A percentile compares a stretch with the other conserved stretches of the same genome.
phyloP scores from a whole-genome alignment of 208 protist genomes.

The Leishmania turanica region DNA sequence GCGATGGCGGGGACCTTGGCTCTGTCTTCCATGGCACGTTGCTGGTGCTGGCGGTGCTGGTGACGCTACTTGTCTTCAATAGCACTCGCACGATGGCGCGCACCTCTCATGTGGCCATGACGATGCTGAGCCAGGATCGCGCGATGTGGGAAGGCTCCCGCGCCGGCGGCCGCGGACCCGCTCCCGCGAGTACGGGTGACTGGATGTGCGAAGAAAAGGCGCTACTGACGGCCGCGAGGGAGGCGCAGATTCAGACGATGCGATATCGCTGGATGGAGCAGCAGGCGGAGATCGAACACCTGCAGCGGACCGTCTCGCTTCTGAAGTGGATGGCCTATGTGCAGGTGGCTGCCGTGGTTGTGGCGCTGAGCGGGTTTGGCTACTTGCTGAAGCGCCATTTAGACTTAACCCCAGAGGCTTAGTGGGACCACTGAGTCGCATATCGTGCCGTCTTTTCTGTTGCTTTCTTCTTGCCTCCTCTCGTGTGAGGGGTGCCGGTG shows the following conservation, averaged over 20 bases:
- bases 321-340: conserved; percentile 54
- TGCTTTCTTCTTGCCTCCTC: not conserved
- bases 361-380: conserved; percentile 24
- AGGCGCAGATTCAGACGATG: conserved; percentile 78
- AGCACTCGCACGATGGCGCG: conserved; percentile 47
- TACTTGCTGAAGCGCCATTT: conserved; percentile 20
- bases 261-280: conserved; percentile 84
- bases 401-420: not conserved
- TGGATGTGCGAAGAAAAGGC: conserved; percentile 59
- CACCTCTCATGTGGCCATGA: conserved; percentile 30
- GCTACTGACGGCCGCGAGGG: conserved; percentile 58
- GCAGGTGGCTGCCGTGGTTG: conserved; percentile 41
- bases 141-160: conserved; percentile 8
- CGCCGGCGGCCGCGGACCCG: not conserved
- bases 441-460: not conserved
- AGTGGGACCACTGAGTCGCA: not conserved
- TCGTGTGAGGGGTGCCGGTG: not conserved
- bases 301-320: conserved; percentile 56
- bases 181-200: not conserved
- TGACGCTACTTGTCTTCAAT: conserved; percentile 59
- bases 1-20: conserved; percentile 25
- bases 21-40: conserved; percentile 67
- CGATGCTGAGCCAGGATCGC: conserved; percentile 32
- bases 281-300: conserved; percentile 39
- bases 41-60: conserved; percentile 58